Conservation (phyloP, 257 asterid genomes). For the Solanum chilense region DNA sequence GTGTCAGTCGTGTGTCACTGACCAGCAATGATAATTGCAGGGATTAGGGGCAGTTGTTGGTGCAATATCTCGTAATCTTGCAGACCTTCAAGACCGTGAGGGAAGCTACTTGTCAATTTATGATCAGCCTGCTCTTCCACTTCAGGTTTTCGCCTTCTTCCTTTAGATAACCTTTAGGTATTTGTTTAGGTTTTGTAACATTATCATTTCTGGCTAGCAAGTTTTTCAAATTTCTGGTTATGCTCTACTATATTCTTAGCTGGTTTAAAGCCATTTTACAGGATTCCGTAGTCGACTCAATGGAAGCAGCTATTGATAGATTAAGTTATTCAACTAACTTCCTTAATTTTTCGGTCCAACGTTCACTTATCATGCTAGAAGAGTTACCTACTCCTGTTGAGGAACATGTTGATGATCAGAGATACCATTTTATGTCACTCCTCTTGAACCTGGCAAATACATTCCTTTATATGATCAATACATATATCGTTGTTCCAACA, state of each 20-base stretch:
- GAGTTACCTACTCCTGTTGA: slow-evolving; percentile 61
- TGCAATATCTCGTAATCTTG: slow-evolving; percentile 94
- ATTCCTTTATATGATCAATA: slow-evolving; percentile 92
- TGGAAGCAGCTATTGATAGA: slow-evolving; percentile 78
- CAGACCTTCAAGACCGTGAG: slow-evolving; percentile 88
- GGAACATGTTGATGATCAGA: slow-evolving; percentile 55
- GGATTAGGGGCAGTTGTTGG: slow-evolving; percentile 99
- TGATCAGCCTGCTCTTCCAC: slow-evolving; percentile 75
- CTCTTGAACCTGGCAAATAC: slow-evolving; percentile 86
- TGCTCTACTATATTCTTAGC: slow-evolving; percentile 2
- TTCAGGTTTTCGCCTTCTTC: slow-evolving; percentile 35
- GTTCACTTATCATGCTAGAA: slow-evolving; percentile 95
- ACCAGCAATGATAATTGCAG: slow-evolving; percentile 19
- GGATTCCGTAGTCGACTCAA: slow-evolving; percentile 83
- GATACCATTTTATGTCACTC: slow-evolving; percentile 91
- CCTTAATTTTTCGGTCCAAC: slow-evolving; percentile 83
- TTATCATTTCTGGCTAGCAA: neutral
- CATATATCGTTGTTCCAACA: slow-evolving; percentile 93
- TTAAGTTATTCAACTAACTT: slow-evolving; percentile 75
- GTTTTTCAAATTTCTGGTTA: neutral
- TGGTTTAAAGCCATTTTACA: slow-evolving; percentile 18
- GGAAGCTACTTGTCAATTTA: slow-evolving; percentile 96
- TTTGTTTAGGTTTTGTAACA: neutral
- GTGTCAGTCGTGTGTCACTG: neutral
- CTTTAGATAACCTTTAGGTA: neutral